Evolutionary conservation across 352 stramenopile species (phyloP), one percentile per base, ranked within the genome.

Genomic region (Phytophthora cactorum): DNA sequence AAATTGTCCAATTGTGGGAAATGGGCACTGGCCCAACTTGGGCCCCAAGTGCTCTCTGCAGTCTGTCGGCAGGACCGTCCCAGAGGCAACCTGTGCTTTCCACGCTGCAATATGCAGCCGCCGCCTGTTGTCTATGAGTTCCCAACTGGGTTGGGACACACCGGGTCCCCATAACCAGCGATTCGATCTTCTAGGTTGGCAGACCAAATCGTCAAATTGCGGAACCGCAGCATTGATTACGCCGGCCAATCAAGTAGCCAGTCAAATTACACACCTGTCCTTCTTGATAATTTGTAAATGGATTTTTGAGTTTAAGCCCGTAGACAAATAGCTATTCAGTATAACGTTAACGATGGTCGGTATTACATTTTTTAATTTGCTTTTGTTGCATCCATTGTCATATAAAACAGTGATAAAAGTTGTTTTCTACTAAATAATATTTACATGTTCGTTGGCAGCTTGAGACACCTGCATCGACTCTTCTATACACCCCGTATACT

Each of bases 131-230:
- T 52, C 27, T 11, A 17, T 5, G 14, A 50, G n/a, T 38, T 60
- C 39, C 49, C 59, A 66, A 25, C 39, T 34, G 22, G 47, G 59
- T 64, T 69, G 45, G 53, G 61, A 69, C 53, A 49, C 29, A 56
- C 32, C 14, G 1, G 22, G 8, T 25, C 22, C 25, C 31, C 31
- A 62, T 52, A 61, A 38, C 25, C 41, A 27, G 5, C 38, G 25
- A 36, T 52, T 27, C 28, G 14, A 25, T 14, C 29, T 34, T 34
- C 29, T 34, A 7, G 29, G 29, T 34, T 34, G 29, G 29, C 4
- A 34, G 29, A 34, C 29, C 29, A 34, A 34, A 34, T 34, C 29
- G 29, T 34, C 29, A 34, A 34, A 34, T 34, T 34, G 29, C 29
- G 4, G 29, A 8, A 8, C 4, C 2, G 29, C 22, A 34, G 29